These are phyloP conservation scores for Daedaleopsis nitida DNA, from an alignment of 768 basidiomycete genomes.

Conservation along the genomic window DNA sequence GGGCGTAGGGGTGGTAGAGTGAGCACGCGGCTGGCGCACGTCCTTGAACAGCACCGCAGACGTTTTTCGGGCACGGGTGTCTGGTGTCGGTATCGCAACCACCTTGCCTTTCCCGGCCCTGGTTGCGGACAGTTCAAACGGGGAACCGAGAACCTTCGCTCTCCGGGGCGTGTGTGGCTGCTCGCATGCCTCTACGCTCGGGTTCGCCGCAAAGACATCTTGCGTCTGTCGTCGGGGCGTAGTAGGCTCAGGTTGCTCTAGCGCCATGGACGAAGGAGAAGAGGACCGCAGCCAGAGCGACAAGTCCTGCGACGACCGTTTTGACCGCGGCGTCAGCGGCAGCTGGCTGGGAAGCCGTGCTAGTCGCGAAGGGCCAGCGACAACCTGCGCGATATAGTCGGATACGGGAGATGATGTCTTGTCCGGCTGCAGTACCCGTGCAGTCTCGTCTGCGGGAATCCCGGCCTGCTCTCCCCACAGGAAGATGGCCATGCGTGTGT, in stretches of 20 bases:
- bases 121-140: neutral
- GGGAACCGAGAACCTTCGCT: neutral
- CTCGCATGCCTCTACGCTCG: neutral
- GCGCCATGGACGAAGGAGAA: neutral
- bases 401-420: slow-evolving; percentile 11
- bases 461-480: slow-evolving; percentile 51
- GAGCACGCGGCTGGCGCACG: neutral
- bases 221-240: neutral
- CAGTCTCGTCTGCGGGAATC: slow-evolving; percentile 15
- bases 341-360: neutral
- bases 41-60: neutral
- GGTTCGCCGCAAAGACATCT: neutral
- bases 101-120: slow-evolving; percentile 5
- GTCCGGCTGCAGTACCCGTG: neutral
- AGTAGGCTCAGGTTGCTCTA: neutral
- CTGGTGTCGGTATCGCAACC: slow-evolving; percentile 3
- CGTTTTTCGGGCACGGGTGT: neutral
- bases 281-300: slow-evolving; percentile 17
- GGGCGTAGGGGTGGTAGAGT: neutral
- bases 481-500: slow-evolving; percentile 55
- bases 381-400: neutral
- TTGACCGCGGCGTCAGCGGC: slow-evolving; percentile 16
- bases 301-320: slow-evolving; percentile 8
- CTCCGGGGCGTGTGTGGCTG: neutral
- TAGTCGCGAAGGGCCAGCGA: slow-evolving; percentile 7